A percentile compares a stretch with the other conserved stretches of the same genome.
Evolutionary conservation across 768 basidiomycete species (phyloP).

Genomic region (Vararia minispora): DNA sequence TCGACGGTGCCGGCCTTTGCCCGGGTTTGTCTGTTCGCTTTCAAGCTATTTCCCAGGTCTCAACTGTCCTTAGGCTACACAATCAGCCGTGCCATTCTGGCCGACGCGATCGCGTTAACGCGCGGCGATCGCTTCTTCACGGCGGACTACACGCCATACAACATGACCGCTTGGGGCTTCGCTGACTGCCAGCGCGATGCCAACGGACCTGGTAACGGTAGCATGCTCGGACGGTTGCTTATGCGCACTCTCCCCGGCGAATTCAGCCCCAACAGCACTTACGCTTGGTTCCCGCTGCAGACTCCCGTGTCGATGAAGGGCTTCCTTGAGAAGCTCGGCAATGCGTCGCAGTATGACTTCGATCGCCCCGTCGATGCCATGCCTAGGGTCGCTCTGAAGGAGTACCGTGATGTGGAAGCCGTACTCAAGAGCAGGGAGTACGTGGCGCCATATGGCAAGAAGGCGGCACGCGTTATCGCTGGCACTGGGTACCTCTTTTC

Average conservation of each 20-base stretch:
- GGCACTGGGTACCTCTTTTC: slow-evolving; percentile 43
- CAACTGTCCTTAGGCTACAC: slow-evolving; percentile 48
- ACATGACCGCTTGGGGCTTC: slow-evolving; percentile 78
- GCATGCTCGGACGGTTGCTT: slow-evolving; percentile 63
- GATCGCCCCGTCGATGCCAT: slow-evolving; percentile 30
- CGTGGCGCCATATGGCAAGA: slow-evolving; percentile 33
- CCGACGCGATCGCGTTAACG: slow-evolving; percentile 78
- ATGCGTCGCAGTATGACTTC: slow-evolving; percentile 43
- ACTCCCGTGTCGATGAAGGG: slow-evolving; percentile 59
- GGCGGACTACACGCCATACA: slow-evolving; percentile 69
- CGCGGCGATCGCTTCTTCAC: slow-evolving; percentile 80
- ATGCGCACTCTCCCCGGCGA: slow-evolving; percentile 63
- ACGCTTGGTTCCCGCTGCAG: slow-evolving; percentile 86
- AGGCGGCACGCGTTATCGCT: slow-evolving; percentile 41
- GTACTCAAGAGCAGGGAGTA: slow-evolving; percentile 43
- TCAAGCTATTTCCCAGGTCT: background rate
- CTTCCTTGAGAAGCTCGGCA: slow-evolving; percentile 44
- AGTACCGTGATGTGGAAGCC: slow-evolving; percentile 40
- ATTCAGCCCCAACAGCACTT: slow-evolving; percentile 58
- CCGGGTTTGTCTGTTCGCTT: slow-evolving; percentile 38
- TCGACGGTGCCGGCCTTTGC: slow-evolving; percentile 76
- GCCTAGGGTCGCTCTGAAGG: slow-evolving; percentile 24
- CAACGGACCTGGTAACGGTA: slow-evolving; percentile 63
- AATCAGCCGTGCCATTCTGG: slow-evolving; percentile 74
- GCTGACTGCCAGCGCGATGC: slow-evolving; percentile 71